Conservation (phyloP, 805 yeast species). For the Lachancea cidri region DNA sequence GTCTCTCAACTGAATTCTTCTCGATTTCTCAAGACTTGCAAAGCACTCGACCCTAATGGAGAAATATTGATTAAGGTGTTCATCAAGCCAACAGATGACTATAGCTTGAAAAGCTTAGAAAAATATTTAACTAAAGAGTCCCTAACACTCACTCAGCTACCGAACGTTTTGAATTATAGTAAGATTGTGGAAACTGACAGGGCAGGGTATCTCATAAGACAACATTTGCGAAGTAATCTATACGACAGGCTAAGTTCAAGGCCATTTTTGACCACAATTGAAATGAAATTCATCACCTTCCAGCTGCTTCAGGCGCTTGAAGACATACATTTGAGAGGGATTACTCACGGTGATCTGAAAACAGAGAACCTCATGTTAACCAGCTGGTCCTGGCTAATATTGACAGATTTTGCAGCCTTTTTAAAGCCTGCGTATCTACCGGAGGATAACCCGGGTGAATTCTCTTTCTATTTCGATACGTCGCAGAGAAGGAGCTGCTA, state of each 20-base stretch:
- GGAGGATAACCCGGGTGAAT: slow-evolving; percentile 89
- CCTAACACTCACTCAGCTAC: slow-evolving; percentile 40
- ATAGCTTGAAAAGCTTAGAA: slow-evolving; percentile 20
- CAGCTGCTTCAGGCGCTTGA: slow-evolving; percentile 66
- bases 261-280: slow-evolving; percentile 78
- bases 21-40: slow-evolving; percentile 79
- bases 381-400: slow-evolving; percentile 79
- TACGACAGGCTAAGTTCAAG: slow-evolving; percentile 83
- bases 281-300: slow-evolving; percentile 77
- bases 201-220: slow-evolving; percentile 87
- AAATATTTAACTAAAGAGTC: slow-evolving; percentile 34
- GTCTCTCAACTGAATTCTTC: slow-evolving; percentile 71
- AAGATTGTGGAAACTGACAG: slow-evolving; percentile 80
- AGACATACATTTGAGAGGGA: slow-evolving; percentile 54
- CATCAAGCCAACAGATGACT: slow-evolving; percentile 55
- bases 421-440: slow-evolving; percentile 84
- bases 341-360: slow-evolving; percentile 88
- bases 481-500: slow-evolving; percentile 84
- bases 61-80: slow-evolving; percentile 73
- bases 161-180: slow-evolving; percentile 66
- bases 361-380: slow-evolving; percentile 84
- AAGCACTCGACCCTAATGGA: slow-evolving; percentile 71
- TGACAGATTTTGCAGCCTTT: slow-evolving; percentile 72
- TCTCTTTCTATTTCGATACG: slow-evolving; percentile 87
- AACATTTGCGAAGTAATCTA: slow-evolving; percentile 69